Evolutionary conservation across 2,329 filamentous ascomycete genomes (phyloP).

Genomic region (Xylaria sp.): DNA sequence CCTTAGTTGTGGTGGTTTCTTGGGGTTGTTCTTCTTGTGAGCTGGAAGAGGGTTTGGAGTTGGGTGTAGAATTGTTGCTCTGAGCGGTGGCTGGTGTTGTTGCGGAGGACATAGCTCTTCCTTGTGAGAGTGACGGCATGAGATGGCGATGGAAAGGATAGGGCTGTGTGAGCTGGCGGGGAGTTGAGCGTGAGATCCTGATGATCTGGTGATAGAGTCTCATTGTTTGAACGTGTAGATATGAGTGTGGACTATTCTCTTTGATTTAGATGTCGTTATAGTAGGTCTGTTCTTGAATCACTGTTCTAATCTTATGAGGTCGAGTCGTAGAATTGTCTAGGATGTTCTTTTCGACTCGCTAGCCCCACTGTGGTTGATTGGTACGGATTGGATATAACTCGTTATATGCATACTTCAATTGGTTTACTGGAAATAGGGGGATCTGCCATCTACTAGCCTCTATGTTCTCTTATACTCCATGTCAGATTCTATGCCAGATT

Average conservation of each 20-base stretch:
- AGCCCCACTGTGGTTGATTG: too few relatives aligned
- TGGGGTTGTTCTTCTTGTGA: constrained; percentile 5
- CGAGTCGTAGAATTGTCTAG: background rate
- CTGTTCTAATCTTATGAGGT: background rate
- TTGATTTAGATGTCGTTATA: background rate
- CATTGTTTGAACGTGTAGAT: background rate
- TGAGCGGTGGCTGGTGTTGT: background rate
- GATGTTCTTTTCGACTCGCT: background rate
- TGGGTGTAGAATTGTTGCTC: background rate
- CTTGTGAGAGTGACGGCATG: constrained; percentile 9
- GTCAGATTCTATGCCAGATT: too few relatives aligned
- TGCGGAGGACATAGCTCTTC: constrained; percentile 20
- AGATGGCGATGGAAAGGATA: constrained; percentile 8
- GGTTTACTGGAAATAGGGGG: background rate
- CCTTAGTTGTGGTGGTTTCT: background rate
- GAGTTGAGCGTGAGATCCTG: constrained; percentile 14
- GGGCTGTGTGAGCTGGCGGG: background rate
- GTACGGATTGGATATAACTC: background rate
- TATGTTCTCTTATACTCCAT: background rate
- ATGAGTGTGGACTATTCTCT: background rate
- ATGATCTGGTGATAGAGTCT: constrained; percentile 4
- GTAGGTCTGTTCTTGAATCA: background rate
- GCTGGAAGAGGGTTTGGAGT: constrained; percentile 4
- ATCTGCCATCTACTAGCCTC: background rate
- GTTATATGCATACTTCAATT: background rate